phyloP scores from a whole-genome alignment of 805 yeast genomes.

The Nakazawaea siamensis region DNA sequence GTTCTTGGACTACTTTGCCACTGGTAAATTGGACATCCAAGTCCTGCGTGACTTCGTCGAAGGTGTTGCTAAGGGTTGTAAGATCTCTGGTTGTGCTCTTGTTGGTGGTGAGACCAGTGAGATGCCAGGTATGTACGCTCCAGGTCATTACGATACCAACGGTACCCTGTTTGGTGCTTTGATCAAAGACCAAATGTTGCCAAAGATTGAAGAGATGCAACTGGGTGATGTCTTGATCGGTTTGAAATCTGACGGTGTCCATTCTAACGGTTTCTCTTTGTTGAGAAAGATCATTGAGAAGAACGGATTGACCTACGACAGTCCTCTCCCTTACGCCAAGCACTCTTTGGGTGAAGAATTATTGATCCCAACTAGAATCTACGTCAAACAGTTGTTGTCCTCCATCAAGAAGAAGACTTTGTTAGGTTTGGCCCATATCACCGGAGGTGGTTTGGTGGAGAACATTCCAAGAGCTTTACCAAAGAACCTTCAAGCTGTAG shows the following conservation, averaged over 20 bases:
- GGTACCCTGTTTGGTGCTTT: constrained; percentile 99
- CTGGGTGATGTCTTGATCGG: constrained; percentile 83
- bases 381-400: constrained; percentile 83
- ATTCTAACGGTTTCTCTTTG: constrained; percentile 93
- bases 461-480: constrained; percentile 96
- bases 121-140: constrained; percentile 98
- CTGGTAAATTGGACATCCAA: constrained; percentile 79
- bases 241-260: constrained; percentile 84
- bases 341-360: constrained; percentile 79
- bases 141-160: constrained; percentile 94
- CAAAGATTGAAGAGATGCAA: constrained; percentile 57
- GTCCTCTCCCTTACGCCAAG: constrained; percentile 79
- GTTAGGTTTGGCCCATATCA: constrained; percentile 90
- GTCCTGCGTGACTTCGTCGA: constrained; percentile 83
- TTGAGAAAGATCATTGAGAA: constrained; percentile 87
- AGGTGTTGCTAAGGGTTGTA: constrained; percentile 97
- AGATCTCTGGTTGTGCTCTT: constrained; percentile 90
- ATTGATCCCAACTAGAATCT: constrained; percentile 85
- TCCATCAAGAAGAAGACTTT: constrained; percentile 59
- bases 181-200: constrained; percentile 62
- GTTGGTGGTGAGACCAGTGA: constrained; percentile 99
- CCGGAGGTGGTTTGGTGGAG: constrained; percentile 97
- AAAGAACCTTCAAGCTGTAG: constrained; percentile 62
- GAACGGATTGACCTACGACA: constrained; percentile 61
- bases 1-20: constrained; percentile 94